These are phyloP conservation scores for Gentiana dahurica DNA, from an alignment of 257 asterid genomes.

Conservation along the genomic window DNA sequence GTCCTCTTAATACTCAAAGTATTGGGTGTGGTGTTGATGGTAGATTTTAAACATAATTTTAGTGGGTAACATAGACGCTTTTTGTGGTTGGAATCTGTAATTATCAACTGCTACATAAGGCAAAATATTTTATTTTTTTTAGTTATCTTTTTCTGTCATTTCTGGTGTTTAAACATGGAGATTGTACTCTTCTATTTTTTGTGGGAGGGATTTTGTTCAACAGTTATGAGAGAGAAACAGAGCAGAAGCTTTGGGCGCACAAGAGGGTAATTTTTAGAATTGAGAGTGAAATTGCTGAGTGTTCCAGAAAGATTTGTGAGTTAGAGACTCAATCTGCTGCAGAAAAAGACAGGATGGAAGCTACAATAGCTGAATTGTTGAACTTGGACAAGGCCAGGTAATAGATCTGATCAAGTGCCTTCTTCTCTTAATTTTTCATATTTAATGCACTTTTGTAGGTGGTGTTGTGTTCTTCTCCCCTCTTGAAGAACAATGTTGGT, in stretches of 20 bases:
- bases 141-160: not conserved
- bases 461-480: not conserved
- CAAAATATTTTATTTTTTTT: not conserved
- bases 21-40: too few species aligned
- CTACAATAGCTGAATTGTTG: constrained; percentile 34
- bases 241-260: constrained; percentile 46
- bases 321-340: constrained; percentile 23
- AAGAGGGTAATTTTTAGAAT: constrained; percentile 59
- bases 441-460: too few species aligned
- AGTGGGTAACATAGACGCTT: too few species aligned
- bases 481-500: not conserved
- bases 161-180: not conserved
- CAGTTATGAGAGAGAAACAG: constrained; percentile 46
- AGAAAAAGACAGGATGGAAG: constrained; percentile 51
- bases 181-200: not conserved
- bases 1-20: too few species aligned
- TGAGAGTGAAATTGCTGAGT: constrained; percentile 56
- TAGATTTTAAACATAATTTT: too few species aligned
- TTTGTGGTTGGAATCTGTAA: too few species aligned
- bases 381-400: constrained; percentile 56
- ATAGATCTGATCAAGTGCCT: not conserved
- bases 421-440: too few species aligned
- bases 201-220: not conserved
- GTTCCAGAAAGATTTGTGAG: constrained; percentile 40
- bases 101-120: too few species aligned